Evolutionary conservation across 768 basidiomycete species (phyloP).

Genomic region (Tremella fuciformis): DNA sequence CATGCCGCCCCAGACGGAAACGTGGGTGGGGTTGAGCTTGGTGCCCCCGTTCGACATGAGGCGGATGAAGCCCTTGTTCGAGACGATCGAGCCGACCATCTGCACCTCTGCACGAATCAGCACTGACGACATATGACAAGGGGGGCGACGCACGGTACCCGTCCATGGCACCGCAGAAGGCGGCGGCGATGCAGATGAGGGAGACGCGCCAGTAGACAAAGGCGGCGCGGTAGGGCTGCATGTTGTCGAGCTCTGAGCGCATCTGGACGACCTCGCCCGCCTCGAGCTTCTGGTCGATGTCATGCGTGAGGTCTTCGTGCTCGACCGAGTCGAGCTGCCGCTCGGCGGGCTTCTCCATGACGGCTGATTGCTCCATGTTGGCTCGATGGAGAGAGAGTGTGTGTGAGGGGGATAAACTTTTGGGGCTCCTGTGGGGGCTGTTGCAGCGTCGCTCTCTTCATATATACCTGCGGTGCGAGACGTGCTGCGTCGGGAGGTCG

Average conservation of each 20-base stretch:
- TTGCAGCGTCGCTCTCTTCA: no score
- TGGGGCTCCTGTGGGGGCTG: no score
- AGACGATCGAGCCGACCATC: constrained; percentile 24
- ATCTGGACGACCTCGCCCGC: constrained; percentile 21
- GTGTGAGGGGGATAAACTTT: no score
- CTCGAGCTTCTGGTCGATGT: not conserved
- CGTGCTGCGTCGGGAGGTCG: no score
- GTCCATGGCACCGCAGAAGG: constrained; percentile 30
- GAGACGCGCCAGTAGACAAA: constrained; percentile 21
- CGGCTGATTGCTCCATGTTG: no score
- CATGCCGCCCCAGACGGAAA: constrained; percentile 30
- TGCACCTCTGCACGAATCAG: constrained; percentile 23
- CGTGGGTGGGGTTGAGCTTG: constrained; percentile 7
- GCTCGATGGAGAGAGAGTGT: no score
- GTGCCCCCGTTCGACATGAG: constrained; percentile 10
- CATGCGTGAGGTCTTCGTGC: not conserved
- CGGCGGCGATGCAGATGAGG: constrained; percentile 24
- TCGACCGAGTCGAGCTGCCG: constrained; percentile 2
- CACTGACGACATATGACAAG: not conserved
- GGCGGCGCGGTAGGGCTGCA: constrained; percentile 22
- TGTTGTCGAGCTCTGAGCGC: constrained; percentile 24
- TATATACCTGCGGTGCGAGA: no score
- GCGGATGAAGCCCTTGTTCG: constrained; percentile 30
- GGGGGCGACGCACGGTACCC: constrained; percentile 30
- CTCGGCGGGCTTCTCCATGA: not conserved